Conservation (phyloP, 108 stramenopile species). For the Nitzschia sp. region DNA sequence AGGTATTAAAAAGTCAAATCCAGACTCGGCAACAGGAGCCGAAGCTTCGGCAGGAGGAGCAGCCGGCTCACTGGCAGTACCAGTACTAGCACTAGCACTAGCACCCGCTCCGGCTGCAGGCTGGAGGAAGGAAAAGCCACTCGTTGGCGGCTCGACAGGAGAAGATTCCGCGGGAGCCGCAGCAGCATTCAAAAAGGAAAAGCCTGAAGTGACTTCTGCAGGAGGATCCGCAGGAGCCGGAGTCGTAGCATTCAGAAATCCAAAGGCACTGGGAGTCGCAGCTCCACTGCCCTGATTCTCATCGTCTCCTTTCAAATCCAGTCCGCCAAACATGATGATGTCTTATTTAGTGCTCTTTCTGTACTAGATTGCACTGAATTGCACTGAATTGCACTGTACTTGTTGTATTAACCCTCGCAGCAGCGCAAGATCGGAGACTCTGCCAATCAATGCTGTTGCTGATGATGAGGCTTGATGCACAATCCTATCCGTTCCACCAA, state of each 20-base stretch:
- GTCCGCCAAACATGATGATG: conserved; percentile 80
- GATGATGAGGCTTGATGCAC: too few relatives aligned
- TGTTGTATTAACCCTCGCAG: too few relatives aligned
- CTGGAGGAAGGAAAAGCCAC: conserved; percentile 56
- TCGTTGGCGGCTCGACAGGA: conserved; percentile 7
- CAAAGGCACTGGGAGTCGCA: conserved; percentile 28
- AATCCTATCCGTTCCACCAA: too few relatives aligned
- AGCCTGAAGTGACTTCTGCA: conserved; percentile 2
- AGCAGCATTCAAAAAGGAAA: conserved; percentile 27
- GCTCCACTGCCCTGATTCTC: conserved; percentile 16
- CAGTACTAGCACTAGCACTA: too few relatives aligned
- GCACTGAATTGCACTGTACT: too few relatives aligned
- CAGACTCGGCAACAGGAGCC: conserved; percentile 18
- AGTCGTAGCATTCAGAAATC: conserved; percentile 26
- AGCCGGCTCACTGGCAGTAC: conserved; percentile 10
- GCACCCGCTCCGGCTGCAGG: too few relatives aligned
- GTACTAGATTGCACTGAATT: too few relatives aligned
- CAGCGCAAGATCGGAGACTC: too few relatives aligned
- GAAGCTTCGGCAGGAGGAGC: conserved; percentile 17
- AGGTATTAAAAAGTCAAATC: conserved; percentile 43
- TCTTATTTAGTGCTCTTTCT: too few relatives aligned
- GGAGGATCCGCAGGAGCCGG: conserved; percentile 16
- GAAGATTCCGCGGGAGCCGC: conserved; percentile 23
- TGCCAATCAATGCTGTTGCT: too few relatives aligned
- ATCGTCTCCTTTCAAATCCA: conserved; percentile 55